Evolutionary conservation across 176 grass and related monocot species (phyloP).

Genomic region (Tuctoria greenei): DNA sequence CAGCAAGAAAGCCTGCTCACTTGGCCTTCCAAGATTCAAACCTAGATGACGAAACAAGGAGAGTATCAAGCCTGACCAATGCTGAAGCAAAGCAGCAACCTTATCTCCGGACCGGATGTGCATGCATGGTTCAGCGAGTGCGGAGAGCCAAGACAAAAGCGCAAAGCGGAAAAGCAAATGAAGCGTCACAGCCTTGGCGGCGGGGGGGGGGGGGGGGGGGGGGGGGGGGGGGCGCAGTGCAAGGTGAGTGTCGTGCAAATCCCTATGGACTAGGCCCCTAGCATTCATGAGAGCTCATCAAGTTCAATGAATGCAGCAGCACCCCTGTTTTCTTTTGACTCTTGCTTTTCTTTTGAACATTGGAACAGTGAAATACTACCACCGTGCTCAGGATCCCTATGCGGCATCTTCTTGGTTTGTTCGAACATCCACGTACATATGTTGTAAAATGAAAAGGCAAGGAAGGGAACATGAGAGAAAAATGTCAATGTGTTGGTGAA

Average conservation of each 20-base stretch:
- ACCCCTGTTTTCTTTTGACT: slow-evolving; percentile 38
- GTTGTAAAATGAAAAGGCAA: no score
- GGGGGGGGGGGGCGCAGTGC: neutral
- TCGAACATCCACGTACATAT: neutral
- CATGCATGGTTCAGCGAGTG: slow-evolving; percentile 18
- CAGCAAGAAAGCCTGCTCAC: slow-evolving; percentile 57
- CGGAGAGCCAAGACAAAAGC: slow-evolving; percentile 48
- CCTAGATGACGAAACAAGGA: slow-evolving; percentile 43
- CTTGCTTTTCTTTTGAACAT: slow-evolving; percentile 29
- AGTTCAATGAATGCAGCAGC: slow-evolving; percentile 45
- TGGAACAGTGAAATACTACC: slow-evolving; percentile 3
- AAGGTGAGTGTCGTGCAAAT: slow-evolving; percentile 22
- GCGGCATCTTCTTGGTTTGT: neutral
- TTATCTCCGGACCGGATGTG: slow-evolving; percentile 33
- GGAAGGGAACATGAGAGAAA: neutral
- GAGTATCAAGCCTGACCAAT: slow-evolving; percentile 23
- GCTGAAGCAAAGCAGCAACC: slow-evolving; percentile 13
- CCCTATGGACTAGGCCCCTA: slow-evolving; percentile 28
- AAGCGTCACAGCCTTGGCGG: slow-evolving; percentile 44
- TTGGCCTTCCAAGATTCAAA: slow-evolving; percentile 46
- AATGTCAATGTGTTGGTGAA: no score
- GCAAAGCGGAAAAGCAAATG: slow-evolving; percentile 33
- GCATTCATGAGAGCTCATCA: slow-evolving; percentile 45
- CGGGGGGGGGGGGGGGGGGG: neutral
- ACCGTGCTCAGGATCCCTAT: no score